phyloP scores from a whole-genome alignment of 768 basidiomycete genomes.

The Podaxis sp. region DNA sequence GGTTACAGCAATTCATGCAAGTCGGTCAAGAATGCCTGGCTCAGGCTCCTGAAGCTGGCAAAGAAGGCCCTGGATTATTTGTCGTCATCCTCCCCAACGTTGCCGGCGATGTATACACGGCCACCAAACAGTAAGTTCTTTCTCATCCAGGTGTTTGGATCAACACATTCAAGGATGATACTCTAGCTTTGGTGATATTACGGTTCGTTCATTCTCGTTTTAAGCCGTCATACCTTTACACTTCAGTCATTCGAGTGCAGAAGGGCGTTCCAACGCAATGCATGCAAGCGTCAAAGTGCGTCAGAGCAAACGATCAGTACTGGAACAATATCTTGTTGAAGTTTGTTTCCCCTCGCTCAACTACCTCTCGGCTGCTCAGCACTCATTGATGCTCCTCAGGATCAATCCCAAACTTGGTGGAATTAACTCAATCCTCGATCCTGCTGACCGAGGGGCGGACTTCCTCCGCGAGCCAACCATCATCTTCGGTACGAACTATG shows the following conservation, averaged over 20 bases:
- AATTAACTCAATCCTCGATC: conserved; percentile 73
- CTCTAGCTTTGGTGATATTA: conserved; percentile 64
- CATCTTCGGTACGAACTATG: conserved; percentile 16
- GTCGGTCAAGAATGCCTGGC: conserved; percentile 47
- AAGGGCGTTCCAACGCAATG: conserved; percentile 83
- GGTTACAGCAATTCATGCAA: conserved; percentile 43
- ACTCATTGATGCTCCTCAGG: conserved; percentile 33
- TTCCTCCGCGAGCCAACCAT: conserved; percentile 74
- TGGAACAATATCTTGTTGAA: conserved; percentile 82
- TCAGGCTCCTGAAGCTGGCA: conserved; percentile 27
- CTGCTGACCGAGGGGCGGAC: conserved; percentile 43
- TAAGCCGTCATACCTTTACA: not conserved
- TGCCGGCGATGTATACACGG: conserved; percentile 72
- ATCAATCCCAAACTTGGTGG: conserved; percentile 85
- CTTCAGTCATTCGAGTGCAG: conserved; percentile 31
- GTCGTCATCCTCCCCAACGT: conserved; percentile 73
- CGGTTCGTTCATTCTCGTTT: conserved; percentile 19
- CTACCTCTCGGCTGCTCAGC: not conserved
- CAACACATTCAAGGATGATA: not conserved
- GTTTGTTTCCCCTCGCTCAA: conserved; percentile 37
- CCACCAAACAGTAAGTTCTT: conserved; percentile 71
- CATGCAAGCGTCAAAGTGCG: conserved; percentile 63
- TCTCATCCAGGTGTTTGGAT: not conserved
- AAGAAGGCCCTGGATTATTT: conserved; percentile 51
- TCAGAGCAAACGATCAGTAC: conserved; percentile 69